A percentile compares a stretch with the other conserved stretches of the same genome.
Evolutionary conservation across 169 alveolate genomes (phyloP).

Genomic region (Plasmodium vinckei): DNA sequence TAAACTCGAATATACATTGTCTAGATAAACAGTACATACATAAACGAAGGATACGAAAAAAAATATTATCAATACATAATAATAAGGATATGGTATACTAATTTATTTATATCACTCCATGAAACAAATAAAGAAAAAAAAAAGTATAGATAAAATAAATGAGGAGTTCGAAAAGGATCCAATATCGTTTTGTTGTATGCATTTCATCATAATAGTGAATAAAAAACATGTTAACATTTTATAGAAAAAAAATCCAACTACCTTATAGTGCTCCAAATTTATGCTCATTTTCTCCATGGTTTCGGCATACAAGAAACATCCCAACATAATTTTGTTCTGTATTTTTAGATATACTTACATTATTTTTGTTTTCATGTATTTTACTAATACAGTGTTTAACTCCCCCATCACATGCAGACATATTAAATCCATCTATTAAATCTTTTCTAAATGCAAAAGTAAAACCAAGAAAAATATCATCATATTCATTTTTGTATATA

Average conservation of each 20-base stretch:
- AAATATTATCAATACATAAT: too few species aligned
- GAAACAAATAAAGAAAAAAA: too few species aligned
- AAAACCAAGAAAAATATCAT: constrained; percentile 58
- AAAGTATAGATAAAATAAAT: too few species aligned
- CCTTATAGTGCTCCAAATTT: constrained; percentile 23
- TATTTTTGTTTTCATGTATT: background rate
- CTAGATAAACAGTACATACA: too few species aligned
- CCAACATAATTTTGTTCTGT: constrained; percentile 18
- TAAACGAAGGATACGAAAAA: too few species aligned
- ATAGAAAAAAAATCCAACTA: background rate
- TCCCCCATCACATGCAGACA: constrained; percentile 17
- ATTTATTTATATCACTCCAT: too few species aligned
- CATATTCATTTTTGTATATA: constrained; percentile 34
- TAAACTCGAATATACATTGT: too few species aligned
- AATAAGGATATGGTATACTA: too few species aligned
- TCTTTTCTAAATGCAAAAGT: constrained; percentile 35
- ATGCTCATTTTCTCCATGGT: constrained; percentile 22
- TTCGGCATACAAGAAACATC: constrained; percentile 39
- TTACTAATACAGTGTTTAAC: constrained; percentile 27
- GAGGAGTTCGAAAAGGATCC: too few species aligned
- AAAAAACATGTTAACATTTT: too few species aligned
- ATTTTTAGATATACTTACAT: background rate
- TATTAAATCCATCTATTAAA: constrained; percentile 7
- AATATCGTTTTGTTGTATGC: too few species aligned
- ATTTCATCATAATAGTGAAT: too few species aligned